A percentile compares a stretch with the other conserved stretches of the same genome.
phyloP scores from a whole-genome alignment of 1,284 basidiomycete species.

The Testicularia cyperi region DNA sequence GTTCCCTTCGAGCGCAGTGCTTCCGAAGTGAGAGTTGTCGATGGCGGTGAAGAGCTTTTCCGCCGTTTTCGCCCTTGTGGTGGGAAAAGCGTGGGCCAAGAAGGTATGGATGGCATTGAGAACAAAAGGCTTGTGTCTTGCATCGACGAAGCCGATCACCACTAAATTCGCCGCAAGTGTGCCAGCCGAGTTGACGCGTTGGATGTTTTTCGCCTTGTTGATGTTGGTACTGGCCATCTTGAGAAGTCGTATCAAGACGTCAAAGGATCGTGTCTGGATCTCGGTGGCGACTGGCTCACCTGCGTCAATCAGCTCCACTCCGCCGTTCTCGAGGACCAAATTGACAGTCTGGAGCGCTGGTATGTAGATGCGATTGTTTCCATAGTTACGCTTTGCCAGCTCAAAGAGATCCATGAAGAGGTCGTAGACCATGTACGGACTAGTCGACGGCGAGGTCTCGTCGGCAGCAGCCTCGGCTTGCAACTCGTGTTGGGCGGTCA shows the following conservation, averaged over 20 bases:
- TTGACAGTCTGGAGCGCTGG: slow-evolving; percentile 30
- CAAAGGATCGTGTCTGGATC: neutral
- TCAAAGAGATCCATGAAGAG: slow-evolving; percentile 16
- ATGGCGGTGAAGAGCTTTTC: slow-evolving; percentile 44
- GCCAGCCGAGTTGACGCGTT: slow-evolving; percentile 9
- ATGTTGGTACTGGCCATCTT: slow-evolving; percentile 13
- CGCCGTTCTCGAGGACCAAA: slow-evolving; percentile 40
- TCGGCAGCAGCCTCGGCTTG: neutral
- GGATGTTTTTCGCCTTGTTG: slow-evolving; percentile 10
- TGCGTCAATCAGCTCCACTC: neutral
- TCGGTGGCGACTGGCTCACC: too few relatives aligned
- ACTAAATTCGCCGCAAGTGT: slow-evolving; percentile 11
- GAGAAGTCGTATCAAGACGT: neutral
- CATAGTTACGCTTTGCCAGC: slow-evolving; percentile 18
- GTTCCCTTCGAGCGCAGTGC: slow-evolving; percentile 2
- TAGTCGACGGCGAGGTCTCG: neutral
- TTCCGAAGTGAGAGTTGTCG: too few relatives aligned
- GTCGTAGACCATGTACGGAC: neutral
- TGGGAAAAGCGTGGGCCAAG: slow-evolving; percentile 10
- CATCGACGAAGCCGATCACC: neutral
- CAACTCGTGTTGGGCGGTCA: slow-evolving; percentile 3
- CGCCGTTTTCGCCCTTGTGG: slow-evolving; percentile 6
- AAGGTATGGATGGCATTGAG: slow-evolving; percentile 1
- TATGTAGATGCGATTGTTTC: slow-evolving; percentile 41
- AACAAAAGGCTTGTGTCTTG: neutral